Percentiles rank a stretch among this genome's conserved stretches.
phyloP scores from a whole-genome alignment of 805 yeast species.

The Clavispora asparagi region DNA sequence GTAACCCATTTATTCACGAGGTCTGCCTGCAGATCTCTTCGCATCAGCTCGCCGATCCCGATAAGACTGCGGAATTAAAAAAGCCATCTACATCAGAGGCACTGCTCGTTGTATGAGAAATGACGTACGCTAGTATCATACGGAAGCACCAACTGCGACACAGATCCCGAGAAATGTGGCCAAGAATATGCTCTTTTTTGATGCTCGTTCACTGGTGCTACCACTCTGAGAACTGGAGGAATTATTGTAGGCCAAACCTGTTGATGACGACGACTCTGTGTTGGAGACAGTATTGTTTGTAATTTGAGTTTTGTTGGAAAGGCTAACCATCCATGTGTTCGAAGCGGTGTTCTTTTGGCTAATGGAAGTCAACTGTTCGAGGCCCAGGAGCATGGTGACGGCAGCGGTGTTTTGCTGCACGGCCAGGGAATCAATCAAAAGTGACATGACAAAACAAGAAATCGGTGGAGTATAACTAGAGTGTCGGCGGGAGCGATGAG shows the following conservation, averaged over 20 bases:
- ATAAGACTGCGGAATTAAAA: too few relatives aligned
- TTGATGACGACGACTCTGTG: neutral
- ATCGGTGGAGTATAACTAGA: too few relatives aligned
- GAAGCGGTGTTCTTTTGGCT: neutral
- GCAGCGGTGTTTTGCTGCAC: constrained; percentile 1
- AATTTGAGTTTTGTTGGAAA: neutral
- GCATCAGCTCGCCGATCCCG: too few relatives aligned
- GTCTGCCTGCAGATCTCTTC: too few relatives aligned
- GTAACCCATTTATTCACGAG: too few relatives aligned
- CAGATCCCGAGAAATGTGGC: neutral
- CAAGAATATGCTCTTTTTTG: neutral
- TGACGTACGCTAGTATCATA: neutral
- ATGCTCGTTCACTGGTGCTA: neutral
- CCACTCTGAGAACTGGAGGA: neutral
- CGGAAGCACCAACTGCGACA: neutral
- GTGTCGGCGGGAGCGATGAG: too few relatives aligned
- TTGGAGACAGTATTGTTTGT: neutral
- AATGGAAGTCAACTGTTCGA: constrained; percentile 8
- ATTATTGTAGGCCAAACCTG: neutral
- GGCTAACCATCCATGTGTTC: neutral
- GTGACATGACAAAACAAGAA: too few relatives aligned
- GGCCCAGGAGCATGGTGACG: constrained; percentile 11
- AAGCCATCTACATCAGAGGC: too few relatives aligned
- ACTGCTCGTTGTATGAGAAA: too few relatives aligned
- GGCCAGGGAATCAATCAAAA: neutral